Evolutionary conservation across 2,329 filamentous ascomycete species (phyloP).

Genomic region (Daldinia sp.): DNA sequence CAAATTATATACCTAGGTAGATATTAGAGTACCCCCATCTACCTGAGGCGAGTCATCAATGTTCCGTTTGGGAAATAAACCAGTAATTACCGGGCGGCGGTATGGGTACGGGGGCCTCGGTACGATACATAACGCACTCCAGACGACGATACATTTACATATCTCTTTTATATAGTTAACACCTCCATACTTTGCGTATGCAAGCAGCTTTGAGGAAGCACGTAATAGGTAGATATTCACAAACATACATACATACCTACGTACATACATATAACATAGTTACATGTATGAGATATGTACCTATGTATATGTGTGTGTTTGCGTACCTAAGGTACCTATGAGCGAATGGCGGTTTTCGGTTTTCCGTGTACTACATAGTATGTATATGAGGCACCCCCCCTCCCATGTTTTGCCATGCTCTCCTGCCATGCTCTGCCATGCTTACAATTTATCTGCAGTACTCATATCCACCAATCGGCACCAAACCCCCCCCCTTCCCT

Average conservation of each 20-base stretch:
- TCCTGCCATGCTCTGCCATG: slow-evolving; percentile 10
- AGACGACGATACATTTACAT: too few relatives aligned
- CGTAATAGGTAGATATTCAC: too few relatives aligned
- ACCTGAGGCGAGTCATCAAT: not conserved
- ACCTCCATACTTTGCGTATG: too few relatives aligned
- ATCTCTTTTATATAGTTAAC: too few relatives aligned
- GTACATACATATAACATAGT: not conserved
- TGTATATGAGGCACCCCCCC: slow-evolving; percentile 1
- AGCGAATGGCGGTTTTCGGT: not conserved
- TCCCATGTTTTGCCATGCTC: slow-evolving; percentile 14
- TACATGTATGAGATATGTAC: not conserved
- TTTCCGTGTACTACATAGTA: too few relatives aligned
- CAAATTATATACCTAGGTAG: too few relatives aligned
- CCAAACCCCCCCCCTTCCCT: slow-evolving; percentile 3
- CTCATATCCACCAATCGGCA: slow-evolving; percentile 26
- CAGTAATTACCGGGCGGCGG: not conserved
- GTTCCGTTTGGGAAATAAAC: not conserved
- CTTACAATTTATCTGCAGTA: slow-evolving; percentile 32
- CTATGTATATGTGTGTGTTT: not conserved
- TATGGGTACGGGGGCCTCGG: not conserved
- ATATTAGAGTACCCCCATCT: not conserved
- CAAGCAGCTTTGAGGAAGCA: too few relatives aligned
- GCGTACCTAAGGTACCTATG: not conserved
- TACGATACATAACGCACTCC: not conserved
- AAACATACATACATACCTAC: not conserved